Base-by-base conservation (phyloP, 1,284 basidiomycete species). In the Cutaneotrichosporon sp. region DNA sequence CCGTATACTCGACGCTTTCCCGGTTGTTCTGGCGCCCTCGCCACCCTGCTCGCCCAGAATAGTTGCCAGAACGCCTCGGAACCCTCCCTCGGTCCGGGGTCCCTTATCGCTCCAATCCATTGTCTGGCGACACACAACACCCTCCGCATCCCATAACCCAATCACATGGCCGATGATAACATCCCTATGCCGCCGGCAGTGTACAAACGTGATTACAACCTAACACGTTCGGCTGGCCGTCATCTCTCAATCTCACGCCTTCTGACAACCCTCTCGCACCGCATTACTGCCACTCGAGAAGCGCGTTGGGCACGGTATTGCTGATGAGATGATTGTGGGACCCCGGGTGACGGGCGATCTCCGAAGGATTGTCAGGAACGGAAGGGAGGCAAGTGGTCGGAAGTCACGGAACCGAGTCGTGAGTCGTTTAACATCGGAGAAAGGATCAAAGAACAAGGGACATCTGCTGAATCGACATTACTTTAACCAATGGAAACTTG, bases 21-120 rank as follows among this genome's bases (percentile, higher is more conserved):
- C 26, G 26, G 26, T 26, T 26, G 26, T 26, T 26, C 26, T 26
- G 16, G 42, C 42, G 2, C 31, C 51, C 51, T 22, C 30, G 14
- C 30, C 16, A 14, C n/a, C 51, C 18, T n/a, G 18, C 3, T 30
- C 18, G 8, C 31, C 18, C 16, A 31, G 26, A 31, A 31, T 22
- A 30, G 31, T 18, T n/a, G 1, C 31, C 5, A 53, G 26, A n/a
- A 18, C 30, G 7, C 14, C 18, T n/a, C 5, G 18, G 51, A 53
- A 21, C 51, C 31, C 16, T 32, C 8, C 26, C 13, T 53, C 26
- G 13, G 6, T 9, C 8, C 7, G 18, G 18, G 6, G 16, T 31
- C 14, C 31, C 51, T 53, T 53, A 53, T 53, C 51, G 51, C 51
- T 13, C 16, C 31, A 30, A 53, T 34, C 51, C 51, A 34, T 30